A percentile compares a stretch with the other conserved stretches of the same genome.
Conservation (phyloP, 2,329 filamentous ascomycete species). For the Fusarium chaquense region DNA sequence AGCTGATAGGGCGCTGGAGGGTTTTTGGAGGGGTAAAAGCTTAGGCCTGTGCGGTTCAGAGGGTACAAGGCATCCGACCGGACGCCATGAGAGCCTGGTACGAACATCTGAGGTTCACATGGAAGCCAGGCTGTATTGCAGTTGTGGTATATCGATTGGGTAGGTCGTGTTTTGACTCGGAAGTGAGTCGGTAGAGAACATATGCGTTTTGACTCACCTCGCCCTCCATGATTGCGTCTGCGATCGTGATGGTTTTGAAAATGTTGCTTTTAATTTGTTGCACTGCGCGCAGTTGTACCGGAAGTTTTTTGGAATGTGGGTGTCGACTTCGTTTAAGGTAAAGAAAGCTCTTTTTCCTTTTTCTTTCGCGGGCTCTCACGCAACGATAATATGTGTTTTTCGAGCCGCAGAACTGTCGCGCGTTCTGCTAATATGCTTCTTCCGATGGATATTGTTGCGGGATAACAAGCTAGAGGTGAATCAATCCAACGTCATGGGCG, state of each 20-base stretch:
- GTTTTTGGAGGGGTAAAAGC: slow-evolving; percentile 46
- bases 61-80: slow-evolving; percentile 13
- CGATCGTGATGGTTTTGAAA: slow-evolving; percentile 9
- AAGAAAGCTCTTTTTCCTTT: neutral
- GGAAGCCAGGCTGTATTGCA: slow-evolving; percentile 14
- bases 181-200: neutral
- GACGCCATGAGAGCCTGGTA: slow-evolving; percentile 21
- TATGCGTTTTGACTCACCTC: slow-evolving; percentile 39
- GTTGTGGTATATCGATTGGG: neutral
- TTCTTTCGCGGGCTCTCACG: slow-evolving; percentile 5
- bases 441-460: slow-evolving; percentile 33
- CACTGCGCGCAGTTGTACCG: slow-evolving; percentile 24
- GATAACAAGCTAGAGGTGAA: slow-evolving; percentile 36
- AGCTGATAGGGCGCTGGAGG: slow-evolving; percentile 33
- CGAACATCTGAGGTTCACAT: slow-evolving; percentile 22
- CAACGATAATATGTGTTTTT: slow-evolving; percentile 6
- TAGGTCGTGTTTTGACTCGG: neutral
- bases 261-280: slow-evolving; percentile 23
- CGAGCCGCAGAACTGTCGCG: slow-evolving; percentile 5
- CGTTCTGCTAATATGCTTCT: slow-evolving; percentile 14
- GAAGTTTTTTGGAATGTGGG: slow-evolving; percentile 27
- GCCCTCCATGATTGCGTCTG: slow-evolving; percentile 42
- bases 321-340: slow-evolving; percentile 26
- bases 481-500: slow-evolving; percentile 41
- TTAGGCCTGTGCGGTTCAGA: slow-evolving; percentile 28